A percentile compares a stretch with the other conserved stretches of the same genome.
Conservation (phyloP, 2,329 filamentous ascomycete genomes). For the Lachnellula cervina region DNA sequence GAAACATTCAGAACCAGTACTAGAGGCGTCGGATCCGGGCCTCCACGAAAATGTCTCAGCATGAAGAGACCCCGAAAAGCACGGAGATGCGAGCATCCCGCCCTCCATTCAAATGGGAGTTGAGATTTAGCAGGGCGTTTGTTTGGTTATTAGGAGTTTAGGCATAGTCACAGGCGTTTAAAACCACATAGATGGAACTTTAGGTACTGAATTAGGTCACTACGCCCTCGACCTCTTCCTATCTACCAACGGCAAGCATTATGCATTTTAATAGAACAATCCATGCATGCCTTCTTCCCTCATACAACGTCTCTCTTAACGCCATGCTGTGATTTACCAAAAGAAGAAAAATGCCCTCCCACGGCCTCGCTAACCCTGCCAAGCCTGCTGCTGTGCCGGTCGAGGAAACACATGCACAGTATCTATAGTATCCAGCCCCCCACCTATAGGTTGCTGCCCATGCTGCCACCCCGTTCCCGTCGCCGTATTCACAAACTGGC, state of each 20-base stretch:
- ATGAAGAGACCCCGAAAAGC: too few relatives aligned
- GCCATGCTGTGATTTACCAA: conserved; percentile 27
- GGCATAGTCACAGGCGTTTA: too few relatives aligned
- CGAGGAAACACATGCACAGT: conserved; percentile 84
- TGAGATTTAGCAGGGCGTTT: too few relatives aligned
- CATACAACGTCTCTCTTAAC: conserved; percentile 23
- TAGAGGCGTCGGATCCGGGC: too few relatives aligned
- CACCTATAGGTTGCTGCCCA: conserved; percentile 72
- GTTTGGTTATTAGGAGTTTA: too few relatives aligned
- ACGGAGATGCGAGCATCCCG: too few relatives aligned
- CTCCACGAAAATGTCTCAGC: too few relatives aligned
- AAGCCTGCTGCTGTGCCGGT: conserved; percentile 59
- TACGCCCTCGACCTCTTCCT: conserved; percentile 1
- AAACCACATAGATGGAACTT: too few relatives aligned
- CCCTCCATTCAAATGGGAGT: too few relatives aligned
- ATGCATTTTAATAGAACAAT: conserved; percentile 18
- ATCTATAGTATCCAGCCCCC: conserved; percentile 70
- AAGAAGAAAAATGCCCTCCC: conserved; percentile 9
- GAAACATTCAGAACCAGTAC: too few relatives aligned
- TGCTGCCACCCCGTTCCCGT: conserved; percentile 89
- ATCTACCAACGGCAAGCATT: conserved; percentile 22
- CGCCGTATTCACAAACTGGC: conserved; percentile 80
- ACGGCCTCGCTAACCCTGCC: conserved; percentile 40
- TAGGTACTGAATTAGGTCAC: background rate
- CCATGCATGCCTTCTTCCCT: conserved; percentile 5